Base-by-base conservation (phyloP, 169 alveolate species). In the Plasmodium relictum region DNA sequence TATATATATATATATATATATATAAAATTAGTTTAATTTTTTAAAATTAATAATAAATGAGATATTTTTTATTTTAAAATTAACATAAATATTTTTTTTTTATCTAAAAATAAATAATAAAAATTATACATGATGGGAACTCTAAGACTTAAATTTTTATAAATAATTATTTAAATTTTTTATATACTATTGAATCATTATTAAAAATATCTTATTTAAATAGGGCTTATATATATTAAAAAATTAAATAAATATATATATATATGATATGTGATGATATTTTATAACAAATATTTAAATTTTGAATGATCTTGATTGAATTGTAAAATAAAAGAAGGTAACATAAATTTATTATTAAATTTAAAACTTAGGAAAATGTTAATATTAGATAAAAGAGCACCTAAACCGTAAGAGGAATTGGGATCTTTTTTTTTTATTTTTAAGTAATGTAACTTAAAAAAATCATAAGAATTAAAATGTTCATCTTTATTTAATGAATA, bases 331-430 rank as follows among this genome's bases (percentile, higher is more conserved):
- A 83, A n/a, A 6, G 83, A 52, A 6, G 91, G 91, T 8, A 83
- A 22, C 41, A 68, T 20, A n/a, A 6, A 10, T 16, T 45, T 41
- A 0, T 44, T 20, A 22, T 58, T 12, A 68, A 41, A n/a, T 56
- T 52, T 58, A 72, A 83, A 83, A 59, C 52, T 68, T 54, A 83
- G 56, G 68, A 68, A 83, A 14, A 68, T 24, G 37, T 68, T 83
- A 2, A 83, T 41, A 72, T 66, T 83, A 7, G 73, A 39, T 0
- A 66, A 48, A 41, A 83, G 70, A 16, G 68, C 39, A 24, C 91
- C 91, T 7, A 83, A 14, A 26, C 91, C 91, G 31, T 54, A 83
- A 5, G 91, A 58, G 8, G 91, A 69, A 45, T 31, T 69, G 0
- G 16, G n/a, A 12, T 66, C 54, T 62, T 68, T 68, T 37, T 61